Conservation (phyloP, 2,329 filamentous ascomycete species). For the Endocalyx cinctus region DNA sequence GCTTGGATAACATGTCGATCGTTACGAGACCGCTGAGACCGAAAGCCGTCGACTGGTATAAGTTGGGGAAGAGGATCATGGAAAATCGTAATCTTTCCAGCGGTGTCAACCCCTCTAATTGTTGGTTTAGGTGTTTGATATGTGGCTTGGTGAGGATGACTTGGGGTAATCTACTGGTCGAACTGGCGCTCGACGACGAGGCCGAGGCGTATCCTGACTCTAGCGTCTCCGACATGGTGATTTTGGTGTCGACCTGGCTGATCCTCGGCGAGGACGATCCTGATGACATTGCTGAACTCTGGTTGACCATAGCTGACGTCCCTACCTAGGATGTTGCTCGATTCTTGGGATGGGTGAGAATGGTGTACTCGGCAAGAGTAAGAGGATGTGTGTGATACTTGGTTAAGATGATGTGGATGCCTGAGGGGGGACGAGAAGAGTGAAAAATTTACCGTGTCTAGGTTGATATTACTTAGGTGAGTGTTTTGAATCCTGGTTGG, state of each 20-base stretch:
- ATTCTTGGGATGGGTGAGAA: constrained; percentile 1
- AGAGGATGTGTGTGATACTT: constrained; percentile 4
- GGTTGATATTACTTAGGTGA: constrained; percentile 1
- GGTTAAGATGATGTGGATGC: constrained; percentile 1
- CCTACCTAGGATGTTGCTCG: constrained; percentile 13
- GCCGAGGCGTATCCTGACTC: constrained; percentile 84
- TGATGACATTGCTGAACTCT: constrained; percentile 37
- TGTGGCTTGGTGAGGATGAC: constrained; percentile 85
- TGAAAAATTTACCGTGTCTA: constrained; percentile 3
- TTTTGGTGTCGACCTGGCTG: constrained; percentile 34
- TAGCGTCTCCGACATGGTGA: constrained; percentile 38
- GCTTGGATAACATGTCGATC: constrained; percentile 79
- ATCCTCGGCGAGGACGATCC: constrained; percentile 33
- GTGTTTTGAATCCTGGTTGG: constrained; percentile 10
- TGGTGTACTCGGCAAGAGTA: too few relatives aligned
- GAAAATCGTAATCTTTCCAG: constrained; percentile 91
- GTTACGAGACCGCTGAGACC: constrained; percentile 77
- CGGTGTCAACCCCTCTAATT: constrained; percentile 82
- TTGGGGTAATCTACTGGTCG: constrained; percentile 61
- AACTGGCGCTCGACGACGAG: constrained; percentile 55
- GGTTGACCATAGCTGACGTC: constrained; percentile 17
- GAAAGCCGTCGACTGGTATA: constrained; percentile 84
- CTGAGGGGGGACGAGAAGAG: constrained; percentile 4
- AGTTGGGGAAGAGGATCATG: constrained; percentile 81
- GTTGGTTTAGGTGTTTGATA: constrained; percentile 83